Conservation (phyloP, 2,329 filamentous ascomycete species). For the Fusarium torreyae region DNA sequence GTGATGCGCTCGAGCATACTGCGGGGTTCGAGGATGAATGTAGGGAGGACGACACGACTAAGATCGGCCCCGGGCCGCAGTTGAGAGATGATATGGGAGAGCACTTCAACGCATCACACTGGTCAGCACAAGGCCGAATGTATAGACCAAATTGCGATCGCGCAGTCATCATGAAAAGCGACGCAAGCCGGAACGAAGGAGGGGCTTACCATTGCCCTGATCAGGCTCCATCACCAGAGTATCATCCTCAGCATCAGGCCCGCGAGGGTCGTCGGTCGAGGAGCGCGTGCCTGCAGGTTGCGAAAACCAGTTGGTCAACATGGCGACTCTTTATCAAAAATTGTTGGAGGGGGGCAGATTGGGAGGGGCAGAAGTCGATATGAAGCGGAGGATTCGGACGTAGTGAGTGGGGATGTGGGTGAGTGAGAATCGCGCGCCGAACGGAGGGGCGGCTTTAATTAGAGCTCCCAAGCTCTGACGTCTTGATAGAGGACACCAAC, state of each 20-base stretch:
- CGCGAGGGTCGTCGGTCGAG: slow-evolving; percentile 69
- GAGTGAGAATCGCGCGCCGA: slow-evolving; percentile 39
- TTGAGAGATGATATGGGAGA: slow-evolving; percentile 97
- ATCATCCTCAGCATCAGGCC: slow-evolving; percentile 71
- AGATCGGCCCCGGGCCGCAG: slow-evolving; percentile 95
- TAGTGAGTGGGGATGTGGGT: slow-evolving; percentile 47
- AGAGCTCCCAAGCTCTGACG: slow-evolving; percentile 38
- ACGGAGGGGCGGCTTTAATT: slow-evolving; percentile 35
- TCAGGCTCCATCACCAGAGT: slow-evolving; percentile 90
- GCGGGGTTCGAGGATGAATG: slow-evolving; percentile 96
- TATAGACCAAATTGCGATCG: slow-evolving; percentile 13
- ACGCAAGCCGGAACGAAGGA: slow-evolving; percentile 19
- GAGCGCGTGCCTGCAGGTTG: slow-evolving; percentile 64
- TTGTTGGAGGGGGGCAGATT: slow-evolving; percentile 38
- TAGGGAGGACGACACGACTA: slow-evolving; percentile 93
- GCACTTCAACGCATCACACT: slow-evolving; percentile 70
- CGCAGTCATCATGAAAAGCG: slow-evolving; percentile 22
- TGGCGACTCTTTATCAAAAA: slow-evolving; percentile 46
- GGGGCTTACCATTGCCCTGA: slow-evolving; percentile 85
- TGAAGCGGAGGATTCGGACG: slow-evolving; percentile 43
- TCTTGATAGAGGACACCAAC: slow-evolving; percentile 18
- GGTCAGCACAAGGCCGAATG: slow-evolving; percentile 31
- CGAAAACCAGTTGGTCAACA: slow-evolving; percentile 62
- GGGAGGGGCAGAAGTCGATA: slow-evolving; percentile 31
- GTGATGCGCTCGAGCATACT: slow-evolving; percentile 99